Evolutionary conservation across 768 basidiomycete genomes (phyloP).

Genomic region (Lactifluus subvellereus): DNA sequence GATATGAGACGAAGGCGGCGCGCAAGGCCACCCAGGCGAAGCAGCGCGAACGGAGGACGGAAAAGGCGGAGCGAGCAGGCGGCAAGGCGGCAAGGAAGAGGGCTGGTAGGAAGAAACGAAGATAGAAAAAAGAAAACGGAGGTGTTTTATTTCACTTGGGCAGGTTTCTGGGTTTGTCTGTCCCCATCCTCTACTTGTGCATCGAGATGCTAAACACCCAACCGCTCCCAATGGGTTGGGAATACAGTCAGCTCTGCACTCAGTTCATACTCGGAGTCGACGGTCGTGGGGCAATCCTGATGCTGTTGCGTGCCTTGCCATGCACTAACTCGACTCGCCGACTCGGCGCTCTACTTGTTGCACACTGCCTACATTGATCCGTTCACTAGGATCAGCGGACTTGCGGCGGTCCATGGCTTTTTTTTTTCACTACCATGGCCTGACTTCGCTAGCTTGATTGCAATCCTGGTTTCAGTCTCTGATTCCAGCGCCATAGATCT

Average conservation of each 20-base stretch:
- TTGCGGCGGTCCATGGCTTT: not conserved
- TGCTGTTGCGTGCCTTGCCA: not conserved
- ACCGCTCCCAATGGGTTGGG: not conserved
- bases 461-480: not conserved
- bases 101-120: conserved; percentile 21
- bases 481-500: not conserved
- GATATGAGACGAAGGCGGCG: conserved; percentile 67
- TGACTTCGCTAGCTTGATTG: not conserved
- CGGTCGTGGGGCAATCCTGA: not conserved
- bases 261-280: not conserved
- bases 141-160: not conserved
- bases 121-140: not conserved
- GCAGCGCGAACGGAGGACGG: conserved; percentile 56
- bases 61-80: conserved; percentile 69
- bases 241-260: not conserved
- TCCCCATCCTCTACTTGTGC: not conserved
- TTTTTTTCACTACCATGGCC: not conserved
- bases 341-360: not conserved
- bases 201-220: not conserved
- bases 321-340: not conserved
- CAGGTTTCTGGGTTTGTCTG: not conserved
- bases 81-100: conserved; percentile 49
- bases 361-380: not conserved
- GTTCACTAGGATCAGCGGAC: not conserved
- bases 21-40: conserved; percentile 56